Percentiles rank a stretch among this genome's conserved stretches.
Conservation (phyloP, 768 basidiomycete species). For the Lentinula sp. region DNA sequence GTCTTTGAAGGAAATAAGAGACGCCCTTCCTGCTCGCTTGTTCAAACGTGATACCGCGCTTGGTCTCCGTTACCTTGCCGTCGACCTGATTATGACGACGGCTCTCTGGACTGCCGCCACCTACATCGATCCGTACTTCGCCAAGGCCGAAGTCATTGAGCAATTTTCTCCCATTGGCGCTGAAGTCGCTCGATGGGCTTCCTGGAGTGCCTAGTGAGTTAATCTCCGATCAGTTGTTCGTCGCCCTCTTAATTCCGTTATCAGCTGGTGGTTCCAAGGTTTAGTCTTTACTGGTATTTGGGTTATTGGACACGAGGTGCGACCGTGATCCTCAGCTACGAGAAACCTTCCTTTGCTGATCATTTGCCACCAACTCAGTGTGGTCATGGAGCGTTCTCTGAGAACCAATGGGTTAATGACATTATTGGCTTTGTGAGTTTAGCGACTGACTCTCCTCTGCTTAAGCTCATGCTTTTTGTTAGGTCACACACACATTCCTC, state of each 20-base stretch:
- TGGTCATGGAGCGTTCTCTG: slow-evolving; percentile 52
- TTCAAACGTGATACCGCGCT: slow-evolving; percentile 37
- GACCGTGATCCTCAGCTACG: background rate
- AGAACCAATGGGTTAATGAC: slow-evolving; percentile 41
- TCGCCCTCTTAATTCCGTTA: background rate
- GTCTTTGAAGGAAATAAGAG: slow-evolving; percentile 45
- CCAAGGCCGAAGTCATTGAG: slow-evolving; percentile 13
- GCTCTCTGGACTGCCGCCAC: slow-evolving; percentile 36
- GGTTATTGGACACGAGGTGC: slow-evolving; percentile 55
- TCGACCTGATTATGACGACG: slow-evolving; percentile 40
- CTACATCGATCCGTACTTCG: slow-evolving; percentile 38
- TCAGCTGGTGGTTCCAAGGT: slow-evolving; percentile 58
- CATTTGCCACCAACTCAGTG: slow-evolving; percentile 28
- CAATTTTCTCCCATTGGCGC: slow-evolving; percentile 28
- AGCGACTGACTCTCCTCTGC: background rate
- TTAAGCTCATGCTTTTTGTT: background rate
- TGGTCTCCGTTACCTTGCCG: slow-evolving; percentile 35
- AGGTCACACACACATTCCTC: slow-evolving; percentile 14
- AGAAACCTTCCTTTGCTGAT: background rate
- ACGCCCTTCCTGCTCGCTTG: slow-evolving; percentile 38
- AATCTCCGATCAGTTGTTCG: background rate
- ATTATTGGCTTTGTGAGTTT: slow-evolving; percentile 41
- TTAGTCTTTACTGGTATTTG: slow-evolving; percentile 54
- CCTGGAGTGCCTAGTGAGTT: slow-evolving; percentile 43
- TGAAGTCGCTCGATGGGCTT: slow-evolving; percentile 32